A percentile compares a stretch with the other conserved stretches of the same genome.
Evolutionary conservation across 352 stramenopile species (phyloP).

Genomic region (Pythium sukuiense): DNA sequence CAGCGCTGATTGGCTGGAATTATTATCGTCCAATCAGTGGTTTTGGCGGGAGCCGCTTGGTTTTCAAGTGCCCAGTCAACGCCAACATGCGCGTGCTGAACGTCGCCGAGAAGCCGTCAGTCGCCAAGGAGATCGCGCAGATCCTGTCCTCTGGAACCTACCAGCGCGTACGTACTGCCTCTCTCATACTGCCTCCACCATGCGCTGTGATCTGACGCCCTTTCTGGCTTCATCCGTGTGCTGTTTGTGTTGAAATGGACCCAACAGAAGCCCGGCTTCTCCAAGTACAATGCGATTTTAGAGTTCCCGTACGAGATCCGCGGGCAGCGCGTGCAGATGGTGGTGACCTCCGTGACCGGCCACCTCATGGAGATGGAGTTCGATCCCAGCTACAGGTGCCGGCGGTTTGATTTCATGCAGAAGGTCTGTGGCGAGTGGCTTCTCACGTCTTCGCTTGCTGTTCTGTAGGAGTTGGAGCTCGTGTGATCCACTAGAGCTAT

Average conservation of each 20-base stretch:
- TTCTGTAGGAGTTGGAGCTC: slow-evolving; percentile 90
- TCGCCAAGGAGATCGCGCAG: slow-evolving; percentile 96
- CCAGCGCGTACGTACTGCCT: slow-evolving; percentile 47
- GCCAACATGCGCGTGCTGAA: slow-evolving; percentile 90
- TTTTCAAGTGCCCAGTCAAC: background rate
- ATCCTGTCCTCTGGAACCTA: slow-evolving; percentile 87
- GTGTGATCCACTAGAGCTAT: slow-evolving; percentile 94
- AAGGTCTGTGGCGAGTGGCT: background rate
- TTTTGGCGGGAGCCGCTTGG: slow-evolving; percentile 26
- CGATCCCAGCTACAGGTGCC: slow-evolving; percentile 57
- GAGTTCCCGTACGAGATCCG: slow-evolving; percentile 90
- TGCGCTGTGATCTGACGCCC: slow-evolving; percentile 3
- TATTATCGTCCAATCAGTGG: slow-evolving; percentile 24
- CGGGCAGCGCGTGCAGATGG: slow-evolving; percentile 86
- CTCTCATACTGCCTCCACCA: background rate
- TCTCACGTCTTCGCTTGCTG: background rate
- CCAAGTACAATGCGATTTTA: slow-evolving; percentile 91
- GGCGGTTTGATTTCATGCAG: too few species aligned
- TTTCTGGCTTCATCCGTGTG: background rate
- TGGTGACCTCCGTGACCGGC: slow-evolving; percentile 96
- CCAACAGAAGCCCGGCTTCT: slow-evolving; percentile 59
- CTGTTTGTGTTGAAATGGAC: slow-evolving; percentile 1
- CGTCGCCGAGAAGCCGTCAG: slow-evolving; percentile 99
- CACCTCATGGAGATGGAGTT: slow-evolving; percentile 99
- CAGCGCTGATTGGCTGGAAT: slow-evolving; percentile 20